Percentiles rank a stretch among this genome's conserved stretches.
Conservation (phyloP, 2,329 filamentous ascomycete genomes). For the Elsinoe arachidis region DNA sequence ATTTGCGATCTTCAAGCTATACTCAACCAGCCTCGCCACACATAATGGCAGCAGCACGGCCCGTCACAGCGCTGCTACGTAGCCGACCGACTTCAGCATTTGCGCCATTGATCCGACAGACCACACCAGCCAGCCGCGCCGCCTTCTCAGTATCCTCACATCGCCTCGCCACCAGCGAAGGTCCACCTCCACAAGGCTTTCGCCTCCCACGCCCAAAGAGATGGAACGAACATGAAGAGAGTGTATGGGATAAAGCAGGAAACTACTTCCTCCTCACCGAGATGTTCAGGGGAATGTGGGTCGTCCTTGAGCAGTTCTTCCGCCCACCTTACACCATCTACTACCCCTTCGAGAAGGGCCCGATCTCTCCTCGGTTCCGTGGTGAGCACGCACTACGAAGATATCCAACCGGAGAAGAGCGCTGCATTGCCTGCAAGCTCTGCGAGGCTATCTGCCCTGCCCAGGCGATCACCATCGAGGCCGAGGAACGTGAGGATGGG, state of each 20-base stretch:
- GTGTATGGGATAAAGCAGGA: conserved; percentile 70
- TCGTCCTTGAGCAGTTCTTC: conserved; percentile 96
- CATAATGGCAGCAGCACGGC: conserved; percentile 40
- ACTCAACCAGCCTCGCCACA: conserved; percentile 12
- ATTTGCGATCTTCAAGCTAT: not conserved
- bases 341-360: conserved; percentile 98
- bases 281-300: conserved; percentile 96
- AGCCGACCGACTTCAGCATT: conserved; percentile 33
- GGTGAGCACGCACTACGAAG: conserved; percentile 94
- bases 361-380: conserved; percentile 94
- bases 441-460: conserved; percentile 98
- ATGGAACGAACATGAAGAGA: conserved; percentile 76
- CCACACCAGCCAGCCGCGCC: conserved; percentile 42
- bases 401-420: conserved; percentile 95
- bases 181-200: conserved; percentile 73
- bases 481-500: conserved; percentile 93
- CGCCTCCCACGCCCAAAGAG: conserved; percentile 61
- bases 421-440: conserved; percentile 99
- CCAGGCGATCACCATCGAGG: conserved; percentile 97
- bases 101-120: conserved; percentile 30
- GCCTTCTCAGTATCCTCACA: conserved; percentile 57
- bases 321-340: conserved; percentile 95
- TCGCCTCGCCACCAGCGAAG: conserved; percentile 57
- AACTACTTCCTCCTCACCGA: conserved; percentile 95
- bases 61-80: conserved; percentile 41